Base-by-base conservation (phyloP, 2,329 filamentous ascomycete species). In the Neofusicoccum ribis region DNA sequence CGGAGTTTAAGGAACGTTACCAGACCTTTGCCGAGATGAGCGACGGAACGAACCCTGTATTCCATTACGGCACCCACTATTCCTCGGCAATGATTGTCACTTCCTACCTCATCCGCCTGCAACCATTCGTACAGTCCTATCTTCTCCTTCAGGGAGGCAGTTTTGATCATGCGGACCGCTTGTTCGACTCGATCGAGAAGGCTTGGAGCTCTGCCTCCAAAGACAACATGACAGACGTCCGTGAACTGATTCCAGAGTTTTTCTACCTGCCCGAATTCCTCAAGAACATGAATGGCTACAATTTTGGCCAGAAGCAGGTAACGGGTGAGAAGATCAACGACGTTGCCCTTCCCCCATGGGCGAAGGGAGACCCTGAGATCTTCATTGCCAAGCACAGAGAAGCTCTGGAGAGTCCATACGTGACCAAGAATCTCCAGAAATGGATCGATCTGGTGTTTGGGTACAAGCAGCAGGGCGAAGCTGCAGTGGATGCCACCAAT, bases 21-120 rank as follows among this genome's bases (percentile, higher is more conserved):
- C 88, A 89, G 69, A 91, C 92, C 15, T 89, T 99, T 75, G 89
- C 89, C 0, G 95, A 98, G 74, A 96, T 99, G 83, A 92, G 90
- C 7, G 93, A 97, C 69, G 80, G 83, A 47, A 84, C 84, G 65
- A 83, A 85, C 51, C 89, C 91, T 0, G 91, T 95, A 0, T 99
- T 97, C 75, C 95, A 99, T 75, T 99, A 98, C 70, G 95, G 95
- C 17, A 99, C 96, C 0, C 96, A 99, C 76, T 99, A 99, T 77
- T 98, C 95, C 1, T 98, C 95, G 2, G 95, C 95, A 7, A 99
- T 98, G 95, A 97, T 97, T 66, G 95, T 99, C 6, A 93, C 93
- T 12, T 97, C 93, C 0, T 99, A 97, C 72, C 85, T 99, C 46
- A 97, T 99, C 72, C 90, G 95, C 17, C 84, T 99, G 15, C 94